Evolutionary conservation across 2,329 filamentous ascomycete species (phyloP), one percentile per base, ranked within the genome.

Genomic region (Chalaropsis ovoidea): DNA sequence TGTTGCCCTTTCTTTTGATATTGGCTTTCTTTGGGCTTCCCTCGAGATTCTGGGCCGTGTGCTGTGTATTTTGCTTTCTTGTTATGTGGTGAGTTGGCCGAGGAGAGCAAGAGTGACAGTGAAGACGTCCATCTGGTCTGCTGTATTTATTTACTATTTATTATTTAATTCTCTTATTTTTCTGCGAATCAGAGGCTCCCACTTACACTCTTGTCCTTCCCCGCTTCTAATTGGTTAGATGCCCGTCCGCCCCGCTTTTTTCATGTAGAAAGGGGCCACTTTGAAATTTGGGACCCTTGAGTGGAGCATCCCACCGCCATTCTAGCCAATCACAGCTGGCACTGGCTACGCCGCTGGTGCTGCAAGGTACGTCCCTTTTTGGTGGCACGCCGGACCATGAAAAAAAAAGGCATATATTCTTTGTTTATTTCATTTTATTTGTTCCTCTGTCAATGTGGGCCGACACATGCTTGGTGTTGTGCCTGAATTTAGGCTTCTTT

Each of bases 351-450:
- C 39, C 17, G 15, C 41, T 61, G 47, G 63, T 62, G 42, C 65
- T 67, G 65, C 52, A 64, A 67, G 61, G 65, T 67, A 67, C 61
- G n/a, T 22, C 45, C 39, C 35, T 39, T 24, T 24, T 43, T 43
- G 43, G 43, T 47, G 43, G 31, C 22, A 60, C n/a, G 31, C 27
- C 2, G 24, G 17, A n/a, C 42, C 42, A 62, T 27, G 35, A 35
- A 58, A n/a, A n/a, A 60, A n/a, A 8, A 24, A 61, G 19, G 6
- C 8, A 45, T 15, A 24, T 19, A 45, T 6, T 52, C 1, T 11
- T 2, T 1, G 10, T 27, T 52, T 52, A 3, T 19, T 60, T 10
- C 35, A 31, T 47, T 58, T 58, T 35, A 10, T 39, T 35, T 19
- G 4, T 10, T 22, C 22, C 11, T 19, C 31, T 31, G 31, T 31